Evolutionary conservation across 1,284 basidiomycete species (phyloP).

Genomic region (Microbotryum scabiosae): DNA sequence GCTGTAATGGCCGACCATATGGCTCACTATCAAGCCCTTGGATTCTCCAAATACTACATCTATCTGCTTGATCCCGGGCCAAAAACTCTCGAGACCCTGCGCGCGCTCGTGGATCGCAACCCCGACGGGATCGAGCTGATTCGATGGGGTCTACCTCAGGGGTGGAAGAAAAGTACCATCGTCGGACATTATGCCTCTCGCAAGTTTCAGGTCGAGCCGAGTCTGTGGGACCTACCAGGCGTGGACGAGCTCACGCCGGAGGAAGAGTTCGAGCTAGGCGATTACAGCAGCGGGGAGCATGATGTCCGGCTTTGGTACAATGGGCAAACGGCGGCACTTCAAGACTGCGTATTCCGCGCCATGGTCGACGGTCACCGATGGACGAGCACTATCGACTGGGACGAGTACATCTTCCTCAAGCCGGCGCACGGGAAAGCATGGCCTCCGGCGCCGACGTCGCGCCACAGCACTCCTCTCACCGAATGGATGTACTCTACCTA

Average conservation of each 20-base stretch:
- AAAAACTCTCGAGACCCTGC: constrained; percentile 3
- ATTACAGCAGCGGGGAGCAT: too few species aligned
- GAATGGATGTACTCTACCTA: too few species aligned
- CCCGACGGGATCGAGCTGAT: background rate
- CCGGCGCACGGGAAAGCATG: background rate
- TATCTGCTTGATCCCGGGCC: constrained; percentile 15
- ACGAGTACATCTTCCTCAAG: constrained; percentile 9
- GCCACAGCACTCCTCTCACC: background rate
- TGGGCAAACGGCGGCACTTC: constrained; percentile 1
- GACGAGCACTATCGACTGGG: constrained; percentile 1
- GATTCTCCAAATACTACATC: constrained; percentile 8
- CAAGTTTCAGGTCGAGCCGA: constrained; percentile 1
- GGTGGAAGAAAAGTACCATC: background rate
- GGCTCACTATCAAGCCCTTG: constrained; percentile 7
- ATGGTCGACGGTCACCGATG: constrained; percentile 1
- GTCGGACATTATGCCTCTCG: background rate
- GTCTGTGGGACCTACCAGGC: constrained; percentile 2
- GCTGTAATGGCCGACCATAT: too few species aligned
- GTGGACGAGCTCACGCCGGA: background rate
- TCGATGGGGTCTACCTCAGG: constrained; percentile 5
- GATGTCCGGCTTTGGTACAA: background rate
- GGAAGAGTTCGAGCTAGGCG: too few species aligned
- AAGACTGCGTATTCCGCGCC: constrained; percentile 9
- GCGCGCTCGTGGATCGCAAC: constrained; percentile 1
- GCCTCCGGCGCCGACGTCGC: background rate